Base-by-base conservation (phyloP, 139 green algal genomes). In the Picochlorum sp. region DNA sequence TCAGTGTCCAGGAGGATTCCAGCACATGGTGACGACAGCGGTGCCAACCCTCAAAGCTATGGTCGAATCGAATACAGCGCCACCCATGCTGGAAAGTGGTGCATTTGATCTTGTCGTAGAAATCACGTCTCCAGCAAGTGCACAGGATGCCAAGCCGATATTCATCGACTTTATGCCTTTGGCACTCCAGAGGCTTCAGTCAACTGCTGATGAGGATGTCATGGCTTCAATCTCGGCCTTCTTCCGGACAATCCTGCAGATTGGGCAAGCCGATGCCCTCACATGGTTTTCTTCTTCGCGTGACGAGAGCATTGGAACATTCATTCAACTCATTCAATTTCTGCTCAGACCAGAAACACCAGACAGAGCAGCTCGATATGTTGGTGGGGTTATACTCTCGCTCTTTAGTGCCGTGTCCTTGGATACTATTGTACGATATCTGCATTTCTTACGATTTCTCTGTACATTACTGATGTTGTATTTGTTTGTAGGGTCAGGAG, bases 81-180 rank as follows among this genome's bases (percentile, higher is more conserved):
- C 80, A 67, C 44, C 52, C 0, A 20, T 67, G 15, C 37, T 87
- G 23, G 73, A 92, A 26, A 79, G 79, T 45, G 76, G 78, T 3
- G 70, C 68, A 0, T 50, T 92, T 68, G 83, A 91, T 50, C 34
- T 92, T 62, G 51, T 89, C 4, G 67, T 62, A 7, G 57, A 75
- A 21, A 62, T 91, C 21, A 49, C 89, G 30, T 57, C 45, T 6
- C 65, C 76, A 3, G 65, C 68, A 0, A 51, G 49, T 5, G 28
- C 45, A 1, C 59, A 77, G 24, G 65, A 75, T 16, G 81, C 78
- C 6, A 34, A 24, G 14, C 56, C 54, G 7, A 74, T 85, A 28
- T 65, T 74, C 21, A 70, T 45, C 3, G 69, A 63, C 15, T 60
- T 65, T 45, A 78, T 66, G 15, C 47, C 37, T 41, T 62, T 56